phyloP scores from a whole-genome alignment of 2,329 filamentous ascomycete genomes.

The Colletotrichum echinochloae region DNA sequence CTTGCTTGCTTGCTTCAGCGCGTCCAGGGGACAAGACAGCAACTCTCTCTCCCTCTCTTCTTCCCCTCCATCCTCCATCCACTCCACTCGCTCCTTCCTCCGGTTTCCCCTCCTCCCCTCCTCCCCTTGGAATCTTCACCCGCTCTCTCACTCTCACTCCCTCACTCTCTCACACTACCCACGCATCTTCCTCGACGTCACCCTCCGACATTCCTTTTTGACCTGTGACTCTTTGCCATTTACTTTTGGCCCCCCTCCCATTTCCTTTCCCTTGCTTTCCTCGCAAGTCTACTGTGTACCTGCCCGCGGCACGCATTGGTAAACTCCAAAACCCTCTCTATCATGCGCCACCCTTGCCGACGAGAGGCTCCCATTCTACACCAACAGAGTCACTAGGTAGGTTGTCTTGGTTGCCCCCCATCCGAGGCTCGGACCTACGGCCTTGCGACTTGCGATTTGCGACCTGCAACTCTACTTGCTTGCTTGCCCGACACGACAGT shows the following conservation, averaged over 20 bases:
- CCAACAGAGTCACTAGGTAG: constrained; percentile 35
- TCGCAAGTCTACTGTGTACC: neutral
- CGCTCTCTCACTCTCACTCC: neutral
- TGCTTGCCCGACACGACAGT: neutral
- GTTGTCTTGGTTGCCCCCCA: constrained; percentile 27
- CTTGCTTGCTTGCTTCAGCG: constrained; percentile 3
- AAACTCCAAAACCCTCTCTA: constrained; percentile 28
- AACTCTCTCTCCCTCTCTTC: neutral
- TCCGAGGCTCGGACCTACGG: constrained; percentile 32
- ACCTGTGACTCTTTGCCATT: neutral
- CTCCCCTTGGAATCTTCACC: neutral
- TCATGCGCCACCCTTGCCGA: constrained; percentile 33
- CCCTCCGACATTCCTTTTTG: constrained; percentile 1
- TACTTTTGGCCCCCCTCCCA: neutral
- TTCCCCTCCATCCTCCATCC: too few species aligned
- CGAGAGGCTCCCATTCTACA: constrained; percentile 31
- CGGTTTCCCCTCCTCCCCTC: neutral
- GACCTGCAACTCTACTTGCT: neutral
- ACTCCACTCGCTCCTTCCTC: constrained; percentile 10
- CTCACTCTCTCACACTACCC: neutral
- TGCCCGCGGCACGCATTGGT: constrained; percentile 23
- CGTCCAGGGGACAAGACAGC: neutral
- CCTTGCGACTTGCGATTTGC: neutral
- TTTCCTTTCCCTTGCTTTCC: constrained; percentile 2
- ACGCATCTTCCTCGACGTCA: constrained; percentile 5